Evolutionary conservation across 2,329 filamentous ascomycete genomes (phyloP).

Genomic region (Epichloe festucae): DNA sequence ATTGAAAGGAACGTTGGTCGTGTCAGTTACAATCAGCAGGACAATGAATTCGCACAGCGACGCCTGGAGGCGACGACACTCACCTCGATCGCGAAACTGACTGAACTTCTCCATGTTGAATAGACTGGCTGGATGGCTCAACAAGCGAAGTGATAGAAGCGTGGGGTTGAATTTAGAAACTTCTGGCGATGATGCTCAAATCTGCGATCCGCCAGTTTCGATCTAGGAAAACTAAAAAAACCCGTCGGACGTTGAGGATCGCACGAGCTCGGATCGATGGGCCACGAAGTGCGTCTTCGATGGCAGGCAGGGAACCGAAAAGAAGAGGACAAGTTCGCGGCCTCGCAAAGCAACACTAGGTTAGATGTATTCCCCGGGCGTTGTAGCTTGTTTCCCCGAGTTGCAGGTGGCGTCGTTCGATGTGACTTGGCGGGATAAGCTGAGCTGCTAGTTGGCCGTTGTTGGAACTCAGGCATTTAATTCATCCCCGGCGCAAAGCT

Average conservation of each 20-base stretch:
- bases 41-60: neutral
- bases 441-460: neutral
- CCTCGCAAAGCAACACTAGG: neutral
- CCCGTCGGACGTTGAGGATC: too few species aligned
- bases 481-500: too few species aligned
- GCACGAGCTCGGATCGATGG: too few species aligned
- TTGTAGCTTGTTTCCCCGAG: neutral
- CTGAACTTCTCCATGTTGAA: conserved; percentile 87
- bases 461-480: neutral
- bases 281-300: too few species aligned
- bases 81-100: conserved; percentile 82
- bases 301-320: too few species aligned
- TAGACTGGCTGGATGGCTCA: neutral
- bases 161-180: neutral
- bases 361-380: neutral
- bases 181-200: too few species aligned
- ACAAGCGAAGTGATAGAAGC: neutral
- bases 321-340: neutral
- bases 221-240: too few species aligned
- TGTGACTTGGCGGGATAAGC: neutral
- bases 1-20: neutral
- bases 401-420: neutral
- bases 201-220: too few species aligned
- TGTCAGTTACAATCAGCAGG: neutral
- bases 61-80: neutral